Percentiles rank a stretch among this genome's conserved stretches.
Evolutionary conservation across 139 green algal genomes (phyloP).

Genomic region (Eudorina sp.): DNA sequence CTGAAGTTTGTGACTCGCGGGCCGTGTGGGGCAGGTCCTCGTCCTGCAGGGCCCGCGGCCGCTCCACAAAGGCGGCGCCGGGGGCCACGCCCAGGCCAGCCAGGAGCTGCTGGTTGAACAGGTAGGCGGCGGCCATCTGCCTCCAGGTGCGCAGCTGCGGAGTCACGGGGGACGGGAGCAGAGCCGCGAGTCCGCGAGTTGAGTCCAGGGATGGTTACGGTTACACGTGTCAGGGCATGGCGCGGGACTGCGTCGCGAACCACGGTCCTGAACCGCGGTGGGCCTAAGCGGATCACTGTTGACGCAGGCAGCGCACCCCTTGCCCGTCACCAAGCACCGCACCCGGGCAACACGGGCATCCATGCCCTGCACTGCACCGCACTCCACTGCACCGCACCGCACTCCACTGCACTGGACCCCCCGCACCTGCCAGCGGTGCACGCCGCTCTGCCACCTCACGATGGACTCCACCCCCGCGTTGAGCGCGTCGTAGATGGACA

Average conservation of each 20-base stretch:
- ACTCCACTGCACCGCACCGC: too few species aligned
- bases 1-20: not conserved
- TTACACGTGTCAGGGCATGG: too few species aligned
- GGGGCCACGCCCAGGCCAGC: constrained; percentile 25
- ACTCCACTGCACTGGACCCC: too few species aligned
- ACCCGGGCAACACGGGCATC: too few species aligned
- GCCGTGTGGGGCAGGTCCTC: not conserved
- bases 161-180: not conserved
- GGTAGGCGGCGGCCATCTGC: constrained; percentile 41
- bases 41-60: constrained; percentile 36
- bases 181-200: too few species aligned
- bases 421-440: constrained; percentile 50
- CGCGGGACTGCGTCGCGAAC: too few species aligned
- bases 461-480: constrained; percentile 20
- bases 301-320: too few species aligned
- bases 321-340: too few species aligned
- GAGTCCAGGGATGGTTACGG: too few species aligned
- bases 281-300: too few species aligned
- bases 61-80: constrained; percentile 36
- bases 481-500: constrained; percentile 47
- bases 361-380: too few species aligned
- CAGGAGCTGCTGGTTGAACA: constrained; percentile 56
- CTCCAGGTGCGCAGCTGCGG: constrained; percentile 33
- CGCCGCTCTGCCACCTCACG: constrained; percentile 45
- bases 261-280: too few species aligned